Base-by-base conservation (phyloP, 495 filamentous ascomycete genomes). In the Xylaria curta region DNA sequence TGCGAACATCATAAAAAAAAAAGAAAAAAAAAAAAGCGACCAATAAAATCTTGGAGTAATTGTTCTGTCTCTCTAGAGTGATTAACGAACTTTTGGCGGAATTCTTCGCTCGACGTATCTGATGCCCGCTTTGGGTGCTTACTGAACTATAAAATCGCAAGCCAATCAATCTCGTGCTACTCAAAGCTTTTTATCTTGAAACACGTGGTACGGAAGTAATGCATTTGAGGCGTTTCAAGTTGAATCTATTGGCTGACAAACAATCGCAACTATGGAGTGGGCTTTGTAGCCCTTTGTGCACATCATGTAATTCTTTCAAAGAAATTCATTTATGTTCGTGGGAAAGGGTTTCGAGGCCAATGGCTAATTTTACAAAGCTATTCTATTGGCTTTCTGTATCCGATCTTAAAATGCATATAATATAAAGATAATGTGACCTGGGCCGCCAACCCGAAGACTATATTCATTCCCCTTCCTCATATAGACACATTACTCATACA, bases 231-330 rank as follows among this genome's bases (percentile, higher is more conserved):
- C 36, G 59, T 62, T 62, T 62, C 59, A 62, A 42, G 28, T 24
- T 42, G 38, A 31, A 62, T 40, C 21, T 42, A 62, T 62, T 62
- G 59, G 59, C 59, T 62, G n/a, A 26, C 36, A 44, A 62, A 62
- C 38, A 62, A 42, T 21, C 59, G 59, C 59, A n/a, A 38, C 59
- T 62, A n/a, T 62, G 36, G 36, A 62, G 59, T 26, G 59, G 38
- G 59, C 59, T 42, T 62, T 40, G 58, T 40, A n/a, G 21, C 17
- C 59, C 33, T 62, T 62, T 42, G 59, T 42, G 59, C n/a, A 44
- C 59, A 62, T 24, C 59, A 38, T 62, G 38, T 62, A 62, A 42
- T 21, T 62, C 12, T 9, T 21, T 42, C 38, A 62, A 62, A 62
- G 9, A 21, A 36, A 26, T 24, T 21, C 59, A 38, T 24, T 42